Conservation (phyloP, 1,139 yeast genomes). For the Tardiomyces depauwii region DNA sequence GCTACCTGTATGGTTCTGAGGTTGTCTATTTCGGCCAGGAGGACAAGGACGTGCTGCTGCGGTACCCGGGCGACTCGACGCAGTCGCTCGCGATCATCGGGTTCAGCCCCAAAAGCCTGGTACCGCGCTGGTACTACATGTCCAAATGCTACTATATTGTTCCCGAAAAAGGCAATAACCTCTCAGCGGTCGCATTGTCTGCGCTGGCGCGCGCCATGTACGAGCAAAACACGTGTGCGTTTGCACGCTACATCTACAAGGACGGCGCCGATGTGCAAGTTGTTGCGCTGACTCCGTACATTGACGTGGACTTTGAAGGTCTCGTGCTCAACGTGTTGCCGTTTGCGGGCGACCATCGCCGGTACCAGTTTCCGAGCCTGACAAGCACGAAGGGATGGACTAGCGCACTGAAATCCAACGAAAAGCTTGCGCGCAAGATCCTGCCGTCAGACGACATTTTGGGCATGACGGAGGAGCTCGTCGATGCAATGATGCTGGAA, state of each 20-base stretch:
- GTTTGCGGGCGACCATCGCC: conserved; percentile 64
- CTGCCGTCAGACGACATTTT: conserved; percentile 29
- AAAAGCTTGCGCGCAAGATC: conserved; percentile 5
- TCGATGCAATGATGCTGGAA: conserved; percentile 31
- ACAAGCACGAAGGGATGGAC: background rate
- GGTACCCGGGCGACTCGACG: background rate
- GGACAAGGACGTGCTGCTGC: conserved; percentile 37
- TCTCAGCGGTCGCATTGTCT: conserved; percentile 34
- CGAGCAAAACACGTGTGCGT: conserved; percentile 37
- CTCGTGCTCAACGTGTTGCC: conserved; percentile 47
- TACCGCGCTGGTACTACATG: background rate
- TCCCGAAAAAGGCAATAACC: conserved; percentile 28
- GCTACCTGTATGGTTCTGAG: conserved; percentile 61
- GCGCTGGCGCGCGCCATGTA: conserved; percentile 43
- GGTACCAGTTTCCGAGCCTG: conserved; percentile 42
- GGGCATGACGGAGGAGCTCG: conserved; percentile 30
- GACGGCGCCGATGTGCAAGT: conserved; percentile 31
- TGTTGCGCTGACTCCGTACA: conserved; percentile 46
- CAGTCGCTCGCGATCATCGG: background rate
- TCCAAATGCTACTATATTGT: conserved; percentile 24
- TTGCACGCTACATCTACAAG: conserved; percentile 54
- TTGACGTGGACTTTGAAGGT: conserved; percentile 19
- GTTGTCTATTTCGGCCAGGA: conserved; percentile 39
- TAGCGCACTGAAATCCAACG: background rate
- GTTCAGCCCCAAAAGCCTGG: background rate